Base-by-base conservation (phyloP, 2,329 filamentous ascomycete species). In the Fusarium liriodendri region DNA sequence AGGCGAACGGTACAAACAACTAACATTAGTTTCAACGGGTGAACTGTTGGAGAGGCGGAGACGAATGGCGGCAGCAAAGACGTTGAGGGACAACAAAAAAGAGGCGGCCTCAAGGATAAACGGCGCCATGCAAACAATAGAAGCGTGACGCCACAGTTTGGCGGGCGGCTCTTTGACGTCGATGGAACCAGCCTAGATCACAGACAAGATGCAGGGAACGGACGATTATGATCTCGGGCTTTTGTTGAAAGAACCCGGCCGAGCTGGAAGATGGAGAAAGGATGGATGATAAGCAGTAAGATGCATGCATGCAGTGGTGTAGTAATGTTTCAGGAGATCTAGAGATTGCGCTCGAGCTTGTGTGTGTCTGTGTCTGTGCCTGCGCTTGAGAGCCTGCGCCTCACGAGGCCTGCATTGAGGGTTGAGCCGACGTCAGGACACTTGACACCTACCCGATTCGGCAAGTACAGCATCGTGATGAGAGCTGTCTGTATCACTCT, bases 61-160 rank as follows among this genome's bases (percentile, higher is more conserved):
- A 11, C 40, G 40, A 45, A 45, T 45, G 40, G 45, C 13, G 5
- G 40, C 57, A 40, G 45, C 38, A 38, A 61, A 57, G 22, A 42
- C 38, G 69, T 65, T 62, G 62, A 40, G 61, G 62, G 45, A 50
- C 45, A 50, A 29, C 45, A 47, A 64, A 37, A 37, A 66, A 75
- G 67, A 57, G 54, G 54, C 66, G 64, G 71, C 64, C 66, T 76
- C 62, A 58, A 50, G 45, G 29, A 50, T 50, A 50, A 69, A 69
- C 65, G 60, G 71, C 58, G 67, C 63, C 68, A 76, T 75, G 73
- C 75, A 77, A 57, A 70, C 52, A 70, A 75, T 65, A 64, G 59
- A 65, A 66, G 59, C 67, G 66, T 71, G 61, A 61, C 71, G 75
- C 75, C 73, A 71, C 73, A 67, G 25, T 50, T 14, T 50, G 45